These are phyloP conservation scores for Leucosporidium scottii DNA, from an alignment of 768 basidiomycete species.

Conservation along the genomic window DNA sequence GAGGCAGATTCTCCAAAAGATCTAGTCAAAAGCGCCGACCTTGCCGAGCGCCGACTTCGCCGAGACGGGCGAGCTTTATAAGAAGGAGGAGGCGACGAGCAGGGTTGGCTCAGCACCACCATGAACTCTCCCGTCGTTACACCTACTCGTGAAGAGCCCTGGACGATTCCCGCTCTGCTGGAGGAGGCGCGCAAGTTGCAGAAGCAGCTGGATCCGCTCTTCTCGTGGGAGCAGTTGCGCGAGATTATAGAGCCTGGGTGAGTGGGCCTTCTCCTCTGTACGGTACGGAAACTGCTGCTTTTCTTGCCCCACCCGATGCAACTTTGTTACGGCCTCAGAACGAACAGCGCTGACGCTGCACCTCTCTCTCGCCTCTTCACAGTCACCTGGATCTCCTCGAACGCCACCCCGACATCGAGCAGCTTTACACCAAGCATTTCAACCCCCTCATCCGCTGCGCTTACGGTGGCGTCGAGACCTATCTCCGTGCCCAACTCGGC, in stretches of 20 bases:
- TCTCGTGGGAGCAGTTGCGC: background rate
- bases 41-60: too few relatives aligned
- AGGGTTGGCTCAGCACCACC: too few relatives aligned
- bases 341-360: background rate
- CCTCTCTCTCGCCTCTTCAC: background rate
- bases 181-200: too few relatives aligned
- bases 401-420: constrained; percentile 23
- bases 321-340: background rate
- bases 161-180: too few relatives aligned
- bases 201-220: background rate
- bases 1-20: too few relatives aligned
- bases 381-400: background rate
- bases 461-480: constrained; percentile 12
- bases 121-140: too few relatives aligned
- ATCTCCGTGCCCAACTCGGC: constrained; percentile 11
- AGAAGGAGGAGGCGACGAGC: too few relatives aligned
- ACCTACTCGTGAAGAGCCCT: too few relatives aligned
- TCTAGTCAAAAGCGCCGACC: too few relatives aligned
- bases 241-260: background rate
- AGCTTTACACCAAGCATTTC: constrained; percentile 12
- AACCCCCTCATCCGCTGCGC: background rate
- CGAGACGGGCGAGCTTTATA: too few relatives aligned
- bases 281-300: background rate
- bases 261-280: background rate
- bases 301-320: background rate